Conservation (phyloP, 306 rosid genomes). For the Sphenostylis stenocarpa region DNA sequence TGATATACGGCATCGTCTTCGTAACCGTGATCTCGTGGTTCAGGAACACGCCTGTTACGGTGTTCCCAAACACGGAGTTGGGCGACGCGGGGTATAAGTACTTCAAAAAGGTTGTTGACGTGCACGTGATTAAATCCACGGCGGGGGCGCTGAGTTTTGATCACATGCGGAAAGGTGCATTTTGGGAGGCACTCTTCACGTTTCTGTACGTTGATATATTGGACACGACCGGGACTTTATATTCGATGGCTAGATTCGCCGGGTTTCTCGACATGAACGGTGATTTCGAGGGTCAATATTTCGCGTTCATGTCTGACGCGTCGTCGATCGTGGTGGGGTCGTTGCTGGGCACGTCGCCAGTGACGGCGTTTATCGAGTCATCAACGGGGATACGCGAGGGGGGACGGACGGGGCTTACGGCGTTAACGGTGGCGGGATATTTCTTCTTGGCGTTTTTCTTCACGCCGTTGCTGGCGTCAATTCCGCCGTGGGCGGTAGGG, state of each 20-base stretch:
- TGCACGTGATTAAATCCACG: constrained; percentile 60
- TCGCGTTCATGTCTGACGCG: constrained; percentile 86
- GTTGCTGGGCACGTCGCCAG: constrained; percentile 75
- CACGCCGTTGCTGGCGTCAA: constrained; percentile 81
- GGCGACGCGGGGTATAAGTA: constrained; percentile 51
- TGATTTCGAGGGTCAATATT: constrained; percentile 84
- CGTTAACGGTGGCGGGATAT: constrained; percentile 61
- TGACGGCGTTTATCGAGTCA: constrained; percentile 72
- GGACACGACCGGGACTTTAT: constrained; percentile 73
- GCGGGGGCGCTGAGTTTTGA: constrained; percentile 69
- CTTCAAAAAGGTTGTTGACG: constrained; percentile 72
- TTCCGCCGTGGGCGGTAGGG: constrained; percentile 95
- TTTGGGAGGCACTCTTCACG: constrained; percentile 82
- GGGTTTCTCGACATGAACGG: constrained; percentile 65
- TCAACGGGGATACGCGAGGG: constrained; percentile 88
- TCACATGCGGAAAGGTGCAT: constrained; percentile 44
- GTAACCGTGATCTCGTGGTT: constrained; percentile 87
- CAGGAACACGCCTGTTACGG: constrained; percentile 70
- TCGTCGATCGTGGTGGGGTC: constrained; percentile 76
- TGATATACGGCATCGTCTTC: constrained; percentile 81
- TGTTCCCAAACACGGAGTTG: constrained; percentile 52
- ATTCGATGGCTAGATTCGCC: constrained; percentile 84
- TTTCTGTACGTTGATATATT: constrained; percentile 79
- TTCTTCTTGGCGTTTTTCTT: constrained; percentile 76
- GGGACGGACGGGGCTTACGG: constrained; percentile 80